These are phyloP conservation scores for Litchi chinensis DNA, from an alignment of 345 rosid genomes.

Conservation along the genomic window DNA sequence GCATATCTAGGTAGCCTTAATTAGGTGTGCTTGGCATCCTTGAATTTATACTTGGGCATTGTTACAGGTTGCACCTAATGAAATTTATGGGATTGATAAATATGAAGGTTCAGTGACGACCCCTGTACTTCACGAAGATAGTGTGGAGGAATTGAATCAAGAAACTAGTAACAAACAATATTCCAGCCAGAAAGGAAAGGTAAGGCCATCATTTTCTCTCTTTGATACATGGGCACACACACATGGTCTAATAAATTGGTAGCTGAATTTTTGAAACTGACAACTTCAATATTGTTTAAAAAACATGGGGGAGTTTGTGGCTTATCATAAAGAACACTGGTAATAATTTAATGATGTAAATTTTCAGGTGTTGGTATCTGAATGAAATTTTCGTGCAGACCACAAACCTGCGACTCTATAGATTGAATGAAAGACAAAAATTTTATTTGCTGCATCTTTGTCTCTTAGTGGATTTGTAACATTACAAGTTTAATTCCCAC, in stretches of 20 bases:
- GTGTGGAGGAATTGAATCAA: slow-evolving; percentile 46
- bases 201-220: slow-evolving; percentile 31
- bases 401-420: neutral
- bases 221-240: slow-evolving; percentile 1
- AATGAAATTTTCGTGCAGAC: neutral
- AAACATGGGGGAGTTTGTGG: neutral
- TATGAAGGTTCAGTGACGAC: slow-evolving; percentile 49
- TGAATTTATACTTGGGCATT: slow-evolving; percentile 21
- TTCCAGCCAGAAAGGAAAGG: slow-evolving; percentile 51
- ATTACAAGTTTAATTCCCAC: neutral
- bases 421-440: neutral
- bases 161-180: slow-evolving; percentile 43
- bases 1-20: neutral
- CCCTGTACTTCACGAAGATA: slow-evolving; percentile 41
- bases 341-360: neutral
- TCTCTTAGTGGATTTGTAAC: neutral
- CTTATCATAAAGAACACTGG: neutral
- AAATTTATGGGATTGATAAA: slow-evolving; percentile 65
- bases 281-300: neutral
- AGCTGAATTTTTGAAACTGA: neutral
- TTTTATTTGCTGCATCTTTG: neutral
- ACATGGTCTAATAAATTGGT: neutral
- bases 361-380: neutral
- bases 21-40: slow-evolving; percentile 2
- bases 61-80: slow-evolving; percentile 79